phyloP scores from a whole-genome alignment of 306 rosid species.

The Medicago lupulina region DNA sequence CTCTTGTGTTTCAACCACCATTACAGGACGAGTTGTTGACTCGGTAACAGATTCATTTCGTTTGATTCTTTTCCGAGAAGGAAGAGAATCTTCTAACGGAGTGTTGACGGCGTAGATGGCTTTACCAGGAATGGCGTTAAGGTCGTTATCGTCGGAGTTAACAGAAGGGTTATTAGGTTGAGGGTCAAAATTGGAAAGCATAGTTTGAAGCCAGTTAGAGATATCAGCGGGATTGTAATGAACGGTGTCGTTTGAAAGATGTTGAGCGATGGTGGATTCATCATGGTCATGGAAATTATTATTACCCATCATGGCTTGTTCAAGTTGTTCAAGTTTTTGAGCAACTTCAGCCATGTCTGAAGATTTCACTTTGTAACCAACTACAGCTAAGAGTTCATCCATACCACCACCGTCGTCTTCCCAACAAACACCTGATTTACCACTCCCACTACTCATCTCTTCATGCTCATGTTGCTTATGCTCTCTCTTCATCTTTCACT shows the following conservation, averaged over 20 bases:
- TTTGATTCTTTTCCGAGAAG: conserved; percentile 40
- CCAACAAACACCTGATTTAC: conserved; percentile 79
- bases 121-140: conserved; percentile 74
- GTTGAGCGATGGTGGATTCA: conserved; percentile 47
- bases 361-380: conserved; percentile 83
- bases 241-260: conserved; percentile 60
- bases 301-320: conserved; percentile 64
- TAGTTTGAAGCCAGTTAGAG: conserved; percentile 69
- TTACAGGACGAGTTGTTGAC: conserved; percentile 55
- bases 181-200: conserved; percentile 64
- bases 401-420: conserved; percentile 68
- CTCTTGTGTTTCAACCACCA: conserved; percentile 76
- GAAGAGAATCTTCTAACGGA: neutral
- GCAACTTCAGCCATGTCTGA: conserved; percentile 91
- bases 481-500: conserved; percentile 27
- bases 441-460: neutral
- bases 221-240: conserved; percentile 90
- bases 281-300: conserved; percentile 50
- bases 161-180: conserved; percentile 35
- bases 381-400: conserved; percentile 88
- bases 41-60: conserved; percentile 38
- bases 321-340: conserved; percentile 78
- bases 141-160: conserved; percentile 63
- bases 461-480: neutral
- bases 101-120: conserved; percentile 50